A percentile compares a stretch with the other conserved stretches of the same genome.
Evolutionary conservation across 176 grass and related monocot species (phyloP).

Genomic region (Cymbopogon citratus): DNA sequence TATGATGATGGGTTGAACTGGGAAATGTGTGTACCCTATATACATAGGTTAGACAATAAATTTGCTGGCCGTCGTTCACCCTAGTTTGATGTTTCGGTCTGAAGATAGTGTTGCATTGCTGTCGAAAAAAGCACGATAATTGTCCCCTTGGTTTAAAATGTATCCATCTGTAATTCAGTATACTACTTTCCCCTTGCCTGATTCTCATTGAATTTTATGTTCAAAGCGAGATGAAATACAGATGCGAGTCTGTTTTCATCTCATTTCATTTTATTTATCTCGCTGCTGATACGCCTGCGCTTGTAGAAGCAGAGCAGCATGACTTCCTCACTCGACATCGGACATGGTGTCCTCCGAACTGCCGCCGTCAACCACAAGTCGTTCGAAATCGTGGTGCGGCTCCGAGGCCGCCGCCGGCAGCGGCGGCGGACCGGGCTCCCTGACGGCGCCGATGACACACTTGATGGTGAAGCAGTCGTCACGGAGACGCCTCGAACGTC

Average conservation of each 20-base stretch:
- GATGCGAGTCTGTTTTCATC: no score
- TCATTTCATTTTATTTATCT: no score
- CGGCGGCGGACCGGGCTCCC: neutral
- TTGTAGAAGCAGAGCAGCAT: neutral
- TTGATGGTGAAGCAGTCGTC: neutral
- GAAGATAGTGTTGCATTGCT: conserved; percentile 21
- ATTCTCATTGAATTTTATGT: no score
- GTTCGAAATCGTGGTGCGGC: neutral
- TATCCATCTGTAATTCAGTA: no score
- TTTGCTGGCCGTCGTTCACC: neutral
- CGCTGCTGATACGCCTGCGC: no score
- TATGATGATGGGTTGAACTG: conserved; percentile 1
- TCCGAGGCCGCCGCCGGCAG: neutral
- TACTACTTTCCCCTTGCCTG: no score
- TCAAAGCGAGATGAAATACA: no score
- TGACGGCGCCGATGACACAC: neutral
- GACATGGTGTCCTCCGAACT: neutral
- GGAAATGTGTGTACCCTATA: neutral
- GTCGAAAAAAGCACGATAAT: neutral
- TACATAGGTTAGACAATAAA: conserved; percentile 37
- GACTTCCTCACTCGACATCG: neutral
- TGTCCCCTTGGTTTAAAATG: neutral
- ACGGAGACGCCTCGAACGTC: neutral
- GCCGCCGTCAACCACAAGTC: neutral
- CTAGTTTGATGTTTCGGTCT: conserved; percentile 5